A percentile compares a stretch with the other conserved stretches of the same genome.
Conservation (phyloP, 208 protist species). For the Crithidia bombi region DNA sequence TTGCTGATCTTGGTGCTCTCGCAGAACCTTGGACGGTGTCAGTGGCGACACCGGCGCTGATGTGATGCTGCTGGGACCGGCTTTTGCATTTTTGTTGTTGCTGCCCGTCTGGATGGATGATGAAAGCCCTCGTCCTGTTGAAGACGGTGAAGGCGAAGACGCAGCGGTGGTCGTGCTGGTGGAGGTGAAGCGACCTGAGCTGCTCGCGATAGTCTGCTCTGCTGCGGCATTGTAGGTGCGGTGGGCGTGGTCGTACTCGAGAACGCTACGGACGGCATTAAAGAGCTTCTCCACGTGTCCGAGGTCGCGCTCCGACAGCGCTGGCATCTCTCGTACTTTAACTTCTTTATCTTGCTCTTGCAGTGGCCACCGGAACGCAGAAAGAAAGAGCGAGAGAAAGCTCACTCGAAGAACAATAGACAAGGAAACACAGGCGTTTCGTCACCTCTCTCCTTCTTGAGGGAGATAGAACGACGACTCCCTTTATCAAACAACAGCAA, state of each 20-base stretch:
- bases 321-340: slow-evolving; percentile 33
- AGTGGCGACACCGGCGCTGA: neutral
- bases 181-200: neutral
- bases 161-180: neutral
- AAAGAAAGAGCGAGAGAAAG: neutral
- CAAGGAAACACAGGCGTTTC: too few species aligned
- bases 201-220: neutral
- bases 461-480: too few species aligned
- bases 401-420: too few species aligned
- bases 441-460: too few species aligned
- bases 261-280: slow-evolving; percentile 46
- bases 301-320: slow-evolving; percentile 62
- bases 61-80: neutral
- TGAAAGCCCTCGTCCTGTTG: neutral
- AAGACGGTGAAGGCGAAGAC: neutral
- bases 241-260: slow-evolving; percentile 32
- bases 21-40: slow-evolving; percentile 31
- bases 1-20: slow-evolving; percentile 25
- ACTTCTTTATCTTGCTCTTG: neutral
- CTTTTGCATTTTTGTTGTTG: neutral
- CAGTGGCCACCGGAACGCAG: neutral
- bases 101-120: neutral
- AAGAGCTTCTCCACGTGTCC: slow-evolving; percentile 71
- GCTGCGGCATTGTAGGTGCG: slow-evolving; percentile 8
- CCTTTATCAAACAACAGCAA: too few species aligned